Base-by-base conservation (phyloP, 2,329 filamentous ascomycete genomes). In the Colletotrichum lini region DNA sequence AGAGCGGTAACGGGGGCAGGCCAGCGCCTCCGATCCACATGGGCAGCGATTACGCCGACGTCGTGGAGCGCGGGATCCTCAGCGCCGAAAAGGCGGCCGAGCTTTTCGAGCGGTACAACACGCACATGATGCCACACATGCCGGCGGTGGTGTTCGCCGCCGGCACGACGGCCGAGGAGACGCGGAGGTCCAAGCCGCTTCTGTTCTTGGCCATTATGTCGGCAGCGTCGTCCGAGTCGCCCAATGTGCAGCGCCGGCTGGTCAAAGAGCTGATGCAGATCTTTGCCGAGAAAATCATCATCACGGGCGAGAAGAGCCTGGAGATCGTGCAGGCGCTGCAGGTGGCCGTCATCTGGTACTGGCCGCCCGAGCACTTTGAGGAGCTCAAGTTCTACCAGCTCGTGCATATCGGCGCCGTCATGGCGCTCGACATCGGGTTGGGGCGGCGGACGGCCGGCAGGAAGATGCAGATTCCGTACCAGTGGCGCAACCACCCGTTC, bases 301-400 rank as follows among this genome's bases (percentile, higher is more conserved):
- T 94, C 40, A 88, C 89, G 8, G 94, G 93, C 15, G 91, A 94
- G 76, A 97, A 97, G 84, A 94, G 89, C 45, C 82, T 98, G 21
- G 95, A 97, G 80, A 84, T 97, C 8, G 90, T 97, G 10, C 95
- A 98, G 81, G 89, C 93, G 2, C 83, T 97, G 50, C 88, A 94
- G 69, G 84, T 97, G 4, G 86, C 90, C 8, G 90, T 92, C n/a
- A 88, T 95, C 23, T 97, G 94, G 93, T 97, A 97, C 79, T 91
- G 91, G 79, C 94, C 94, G 18, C 94, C 94, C 0, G 91, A 96
- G 74, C 89, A 93, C 76, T 93, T 93, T 70, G 94, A 97, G 77
- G 93, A 96, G 81, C 89, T 96, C 77, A 96, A 96, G 78, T 97
- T 96, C 79, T 97, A 96, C 82, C 93, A 96, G 82, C 88, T 96